Conservation (phyloP, 805 yeast genomes). For the Schwanniomyces sp. region DNA sequence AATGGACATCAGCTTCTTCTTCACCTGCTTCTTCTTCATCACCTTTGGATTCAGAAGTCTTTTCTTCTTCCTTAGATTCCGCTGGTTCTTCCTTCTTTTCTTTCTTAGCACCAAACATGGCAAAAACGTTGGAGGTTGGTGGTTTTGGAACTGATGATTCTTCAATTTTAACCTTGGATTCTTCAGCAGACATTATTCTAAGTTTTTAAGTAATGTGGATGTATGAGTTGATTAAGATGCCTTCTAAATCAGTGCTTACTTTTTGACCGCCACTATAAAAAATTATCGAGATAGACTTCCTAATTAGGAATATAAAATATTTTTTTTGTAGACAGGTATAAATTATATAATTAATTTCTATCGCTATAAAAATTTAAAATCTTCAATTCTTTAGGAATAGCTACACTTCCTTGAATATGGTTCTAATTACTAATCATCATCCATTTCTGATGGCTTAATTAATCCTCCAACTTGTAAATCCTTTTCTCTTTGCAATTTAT, state of each 20-base stretch:
- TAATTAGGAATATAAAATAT: slow-evolving; percentile 3
- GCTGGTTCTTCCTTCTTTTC: slow-evolving; percentile 49
- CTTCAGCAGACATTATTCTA: slow-evolving; percentile 28
- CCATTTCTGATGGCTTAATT: slow-evolving; percentile 92
- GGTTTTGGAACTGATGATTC: slow-evolving; percentile 47
- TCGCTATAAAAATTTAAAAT: background rate
- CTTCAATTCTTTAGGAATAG: background rate
- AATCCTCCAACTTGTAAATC: slow-evolving; percentile 91
- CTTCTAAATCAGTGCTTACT: background rate
- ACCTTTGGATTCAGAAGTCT: slow-evolving; percentile 27
- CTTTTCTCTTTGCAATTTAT: slow-evolving; percentile 68
- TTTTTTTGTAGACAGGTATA: background rate
- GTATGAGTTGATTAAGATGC: background rate
- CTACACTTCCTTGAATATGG: background rate
- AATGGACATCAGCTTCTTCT: slow-evolving; percentile 84
- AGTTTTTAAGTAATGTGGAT: background rate
- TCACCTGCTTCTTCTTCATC: slow-evolving; percentile 55
- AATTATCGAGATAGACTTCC: slow-evolving; percentile 6
- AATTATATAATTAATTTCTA: background rate
- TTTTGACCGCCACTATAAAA: slow-evolving; percentile 2
- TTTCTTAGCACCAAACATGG: slow-evolving; percentile 94
- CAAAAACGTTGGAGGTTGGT: slow-evolving; percentile 81
- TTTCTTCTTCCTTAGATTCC: slow-evolving; percentile 23
- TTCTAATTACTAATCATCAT: slow-evolving; percentile 48
- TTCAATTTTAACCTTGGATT: slow-evolving; percentile 26